A percentile compares a stretch with the other conserved stretches of the same genome.
Evolutionary conservation across 192 early-diverging fungal species (phyloP).

Genomic region (Diversispora eburnea): DNA sequence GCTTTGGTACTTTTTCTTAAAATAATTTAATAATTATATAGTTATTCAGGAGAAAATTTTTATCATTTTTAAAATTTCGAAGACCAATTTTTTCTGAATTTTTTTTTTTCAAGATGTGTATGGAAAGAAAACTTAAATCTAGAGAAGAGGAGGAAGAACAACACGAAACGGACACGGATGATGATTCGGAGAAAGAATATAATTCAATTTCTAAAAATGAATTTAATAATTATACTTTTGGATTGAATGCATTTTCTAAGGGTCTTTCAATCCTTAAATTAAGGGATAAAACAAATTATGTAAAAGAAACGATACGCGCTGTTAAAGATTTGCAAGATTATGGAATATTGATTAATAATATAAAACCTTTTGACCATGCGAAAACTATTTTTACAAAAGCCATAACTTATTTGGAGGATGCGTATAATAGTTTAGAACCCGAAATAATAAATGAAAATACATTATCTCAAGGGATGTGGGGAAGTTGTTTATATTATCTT

Average conservation of each 20-base stretch:
- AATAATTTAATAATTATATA: background rate
- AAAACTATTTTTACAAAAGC: background rate
- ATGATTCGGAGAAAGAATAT: background rate
- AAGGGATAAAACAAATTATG: background rate
- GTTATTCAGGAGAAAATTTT: too few relatives aligned
- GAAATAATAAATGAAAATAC: background rate
- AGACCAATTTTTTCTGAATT: too few relatives aligned
- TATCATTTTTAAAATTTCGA: too few relatives aligned
- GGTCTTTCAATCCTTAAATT: constrained; percentile 17
- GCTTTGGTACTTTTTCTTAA: background rate
- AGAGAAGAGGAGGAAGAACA: background rate
- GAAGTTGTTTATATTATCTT: constrained; percentile 11
- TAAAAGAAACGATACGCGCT: background rate
- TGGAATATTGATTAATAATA: background rate
- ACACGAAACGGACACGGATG: too few relatives aligned
- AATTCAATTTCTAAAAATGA: background rate
- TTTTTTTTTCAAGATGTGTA: background rate
- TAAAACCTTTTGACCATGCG: background rate
- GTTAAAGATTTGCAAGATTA: constrained; percentile 16
- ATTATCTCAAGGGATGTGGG: background rate
- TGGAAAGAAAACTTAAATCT: background rate
- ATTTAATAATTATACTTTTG: background rate
- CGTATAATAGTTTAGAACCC: background rate
- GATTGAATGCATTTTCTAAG: background rate
- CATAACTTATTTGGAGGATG: background rate